phyloP scores from a whole-genome alignment of 2,329 filamentous ascomycete species.

The Fusarium redolens region DNA sequence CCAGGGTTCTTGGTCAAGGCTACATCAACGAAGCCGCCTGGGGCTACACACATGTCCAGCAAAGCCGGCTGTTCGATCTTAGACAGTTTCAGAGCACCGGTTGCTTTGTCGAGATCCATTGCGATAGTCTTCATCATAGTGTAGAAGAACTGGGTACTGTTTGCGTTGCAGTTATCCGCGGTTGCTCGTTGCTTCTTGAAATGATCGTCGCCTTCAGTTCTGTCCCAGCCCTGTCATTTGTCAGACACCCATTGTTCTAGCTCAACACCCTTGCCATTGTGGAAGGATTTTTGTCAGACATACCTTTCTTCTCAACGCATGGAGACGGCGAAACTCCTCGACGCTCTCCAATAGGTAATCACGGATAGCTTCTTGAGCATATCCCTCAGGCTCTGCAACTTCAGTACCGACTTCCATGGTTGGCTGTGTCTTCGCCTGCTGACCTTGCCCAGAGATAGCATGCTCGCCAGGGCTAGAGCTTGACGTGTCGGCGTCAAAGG shows the following conservation, averaged over 20 bases:
- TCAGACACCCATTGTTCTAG: neutral
- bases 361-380: neutral
- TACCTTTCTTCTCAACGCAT: constrained; percentile 23
- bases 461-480: neutral
- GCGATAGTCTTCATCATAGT: constrained; percentile 57
- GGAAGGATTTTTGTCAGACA: too few species aligned
- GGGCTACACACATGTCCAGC: constrained; percentile 67
- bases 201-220: constrained; percentile 53
- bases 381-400: neutral
- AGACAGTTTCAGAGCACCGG: constrained; percentile 47
- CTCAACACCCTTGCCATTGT: neutral
- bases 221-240: constrained; percentile 56
- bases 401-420: neutral
- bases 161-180: constrained; percentile 48
- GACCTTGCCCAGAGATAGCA: neutral
- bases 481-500: neutral
- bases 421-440: rapidly evolving
- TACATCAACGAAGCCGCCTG: constrained; percentile 61
- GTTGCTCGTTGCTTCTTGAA: constrained; percentile 55
- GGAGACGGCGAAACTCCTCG: constrained; percentile 4
- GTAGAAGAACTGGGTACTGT: constrained; percentile 49
- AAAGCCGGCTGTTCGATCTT: constrained; percentile 42
- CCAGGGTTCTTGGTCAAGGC: constrained; percentile 51
- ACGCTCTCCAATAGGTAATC: constrained; percentile 8
- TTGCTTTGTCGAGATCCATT: constrained; percentile 53